Conservation (phyloP, 192 early-diverging fungal genomes). For the Diversispora epigaea region DNA sequence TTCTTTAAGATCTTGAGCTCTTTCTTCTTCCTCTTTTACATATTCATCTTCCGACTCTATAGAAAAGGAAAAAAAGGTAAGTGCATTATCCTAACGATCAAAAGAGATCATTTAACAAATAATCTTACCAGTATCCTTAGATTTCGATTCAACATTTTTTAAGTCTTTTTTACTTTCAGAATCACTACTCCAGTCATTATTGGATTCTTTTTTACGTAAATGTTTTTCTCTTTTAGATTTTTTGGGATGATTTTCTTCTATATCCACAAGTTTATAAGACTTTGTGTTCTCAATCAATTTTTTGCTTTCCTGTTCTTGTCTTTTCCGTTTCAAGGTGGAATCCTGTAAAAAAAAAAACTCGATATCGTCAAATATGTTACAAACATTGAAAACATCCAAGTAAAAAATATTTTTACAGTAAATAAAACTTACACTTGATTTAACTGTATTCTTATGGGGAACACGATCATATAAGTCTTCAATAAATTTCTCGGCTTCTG, state of each 20-base stretch:
- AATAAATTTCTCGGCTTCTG: neutral
- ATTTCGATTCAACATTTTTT: constrained; percentile 32
- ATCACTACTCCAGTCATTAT: constrained; percentile 37
- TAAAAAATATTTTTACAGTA: no score
- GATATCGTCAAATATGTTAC: no score
- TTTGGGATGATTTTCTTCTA: constrained; percentile 44
- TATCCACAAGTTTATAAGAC: no score
- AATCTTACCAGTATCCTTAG: neutral
- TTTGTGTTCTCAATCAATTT: no score
- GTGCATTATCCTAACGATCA: neutral
- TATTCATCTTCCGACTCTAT: constrained; percentile 49
- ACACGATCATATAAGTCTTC: neutral
- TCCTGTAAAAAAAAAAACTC: no score
- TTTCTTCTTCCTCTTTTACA: constrained; percentile 51
- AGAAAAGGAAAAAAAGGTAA: neutral
- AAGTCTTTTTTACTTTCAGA: constrained; percentile 33
- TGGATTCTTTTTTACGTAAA: constrained; percentile 49
- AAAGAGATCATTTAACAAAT: neutral
- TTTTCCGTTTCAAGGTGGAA: no score
- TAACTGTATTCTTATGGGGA: neutral
- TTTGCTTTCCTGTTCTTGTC: no score
- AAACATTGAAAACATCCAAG: no score
- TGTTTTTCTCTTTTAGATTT: constrained; percentile 46
- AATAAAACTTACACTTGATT: no score
- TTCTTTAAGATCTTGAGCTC: constrained; percentile 74